phyloP scores from a whole-genome alignment of 176 grass and related monocot genomes.

The Otatea glauca region DNA sequence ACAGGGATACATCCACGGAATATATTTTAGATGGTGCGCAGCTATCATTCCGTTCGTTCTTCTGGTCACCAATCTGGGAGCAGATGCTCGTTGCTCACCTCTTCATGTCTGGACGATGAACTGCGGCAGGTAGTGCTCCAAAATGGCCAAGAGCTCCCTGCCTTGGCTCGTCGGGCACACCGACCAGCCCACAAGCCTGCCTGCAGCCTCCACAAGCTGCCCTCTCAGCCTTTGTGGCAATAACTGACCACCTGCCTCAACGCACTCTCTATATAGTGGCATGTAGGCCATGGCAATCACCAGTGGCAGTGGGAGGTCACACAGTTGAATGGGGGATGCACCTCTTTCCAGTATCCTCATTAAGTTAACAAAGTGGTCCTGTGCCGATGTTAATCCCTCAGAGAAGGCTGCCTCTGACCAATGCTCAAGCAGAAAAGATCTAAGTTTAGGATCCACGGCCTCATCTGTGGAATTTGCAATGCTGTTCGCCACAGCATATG shows the following conservation, averaged over 20 bases:
- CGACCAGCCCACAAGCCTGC: slow-evolving; percentile 54
- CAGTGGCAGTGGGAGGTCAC: slow-evolving; percentile 64
- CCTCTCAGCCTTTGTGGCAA: slow-evolving; percentile 92
- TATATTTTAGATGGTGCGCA: slow-evolving; percentile 32
- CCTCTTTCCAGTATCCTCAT: slow-evolving; percentile 79
- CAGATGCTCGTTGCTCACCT: not conserved
- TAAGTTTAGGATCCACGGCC: slow-evolving; percentile 64
- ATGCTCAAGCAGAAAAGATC: slow-evolving; percentile 72
- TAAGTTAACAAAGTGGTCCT: slow-evolving; percentile 79
- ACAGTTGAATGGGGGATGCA: slow-evolving; percentile 58
- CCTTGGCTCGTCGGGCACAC: slow-evolving; percentile 60
- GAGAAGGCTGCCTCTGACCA: slow-evolving; percentile 83
- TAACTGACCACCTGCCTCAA: slow-evolving; percentile 55
- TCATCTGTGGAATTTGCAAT: slow-evolving; percentile 71
- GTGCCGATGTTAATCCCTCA: slow-evolving; percentile 49
- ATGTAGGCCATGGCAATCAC: slow-evolving; percentile 88
- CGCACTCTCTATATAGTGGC: slow-evolving; percentile 83
- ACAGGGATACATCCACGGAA: slow-evolving; percentile 17
- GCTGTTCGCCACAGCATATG: slow-evolving; percentile 86
- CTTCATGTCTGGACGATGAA: slow-evolving; percentile 61
- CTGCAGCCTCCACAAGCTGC: slow-evolving; percentile 85
- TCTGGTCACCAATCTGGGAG: not conserved
- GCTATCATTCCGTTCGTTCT: not conserved
- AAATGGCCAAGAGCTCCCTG: slow-evolving; percentile 74
- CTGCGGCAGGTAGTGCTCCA: slow-evolving; percentile 79